phyloP scores from a whole-genome alignment of 2,329 filamentous ascomycete genomes.

The Xylariaceae sp. region DNA sequence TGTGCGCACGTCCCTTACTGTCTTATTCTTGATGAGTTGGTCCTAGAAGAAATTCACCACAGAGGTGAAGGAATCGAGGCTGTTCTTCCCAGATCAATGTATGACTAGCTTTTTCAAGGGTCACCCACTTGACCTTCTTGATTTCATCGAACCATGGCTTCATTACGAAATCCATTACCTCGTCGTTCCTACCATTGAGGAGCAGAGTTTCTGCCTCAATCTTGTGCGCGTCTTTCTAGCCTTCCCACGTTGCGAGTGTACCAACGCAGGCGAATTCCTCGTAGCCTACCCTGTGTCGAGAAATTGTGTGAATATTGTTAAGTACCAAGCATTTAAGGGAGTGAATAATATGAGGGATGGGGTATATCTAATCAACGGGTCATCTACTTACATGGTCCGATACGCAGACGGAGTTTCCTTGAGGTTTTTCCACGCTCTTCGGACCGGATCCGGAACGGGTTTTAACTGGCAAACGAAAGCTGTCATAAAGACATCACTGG shows the following conservation, averaged over 20 bases:
- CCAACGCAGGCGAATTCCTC: slow-evolving; percentile 26
- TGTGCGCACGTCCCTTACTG: no score
- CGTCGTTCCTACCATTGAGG: slow-evolving; percentile 4
- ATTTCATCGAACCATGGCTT: neutral
- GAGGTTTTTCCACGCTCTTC: slow-evolving; percentile 16
- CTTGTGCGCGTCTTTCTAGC: slow-evolving; percentile 11
- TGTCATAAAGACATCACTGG: slow-evolving; percentile 14
- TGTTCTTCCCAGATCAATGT: neutral
- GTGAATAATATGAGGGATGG: no score
- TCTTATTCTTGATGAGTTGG: no score
- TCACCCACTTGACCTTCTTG: neutral
- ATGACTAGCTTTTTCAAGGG: neutral
- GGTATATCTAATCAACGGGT: no score
- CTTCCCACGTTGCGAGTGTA: slow-evolving; percentile 15
- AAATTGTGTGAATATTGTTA: slow-evolving; percentile 1
- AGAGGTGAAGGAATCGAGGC: neutral
- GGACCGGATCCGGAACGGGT: slow-evolving; percentile 19
- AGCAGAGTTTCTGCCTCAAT: slow-evolving; percentile 11
- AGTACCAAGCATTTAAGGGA: neutral
- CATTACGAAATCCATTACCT: neutral
- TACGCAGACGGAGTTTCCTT: slow-evolving; percentile 22
- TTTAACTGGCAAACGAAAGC: slow-evolving; percentile 21
- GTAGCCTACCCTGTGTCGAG: slow-evolving; percentile 24
- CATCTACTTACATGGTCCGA: slow-evolving; percentile 1
- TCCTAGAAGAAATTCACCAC: neutral